phyloP scores from a whole-genome alignment of 148 eudicot species.

The Diospyros lotus region DNA sequence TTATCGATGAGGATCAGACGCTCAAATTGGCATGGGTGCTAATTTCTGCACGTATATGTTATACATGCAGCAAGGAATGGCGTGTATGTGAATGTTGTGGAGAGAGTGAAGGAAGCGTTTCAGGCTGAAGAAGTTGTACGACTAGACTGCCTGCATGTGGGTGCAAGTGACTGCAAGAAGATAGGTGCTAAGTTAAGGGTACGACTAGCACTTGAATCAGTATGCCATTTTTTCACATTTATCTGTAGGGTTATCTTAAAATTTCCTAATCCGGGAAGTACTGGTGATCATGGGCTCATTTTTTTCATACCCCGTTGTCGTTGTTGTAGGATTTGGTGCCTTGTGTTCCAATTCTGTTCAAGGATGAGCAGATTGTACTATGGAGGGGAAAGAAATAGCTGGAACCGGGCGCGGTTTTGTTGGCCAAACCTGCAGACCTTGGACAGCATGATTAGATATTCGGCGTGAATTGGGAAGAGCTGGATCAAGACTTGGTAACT shows the following conservation, averaged over 20 bases:
- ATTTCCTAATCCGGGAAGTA: too few species aligned
- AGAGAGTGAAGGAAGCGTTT: slow-evolving; percentile 78
- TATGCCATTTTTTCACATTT: background rate
- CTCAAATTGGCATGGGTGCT: background rate
- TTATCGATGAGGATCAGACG: background rate
- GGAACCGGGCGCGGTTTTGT: slow-evolving; percentile 19
- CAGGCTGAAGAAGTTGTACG: slow-evolving; percentile 80
- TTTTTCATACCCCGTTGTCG: background rate
- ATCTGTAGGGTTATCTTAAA: background rate
- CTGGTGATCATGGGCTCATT: too few species aligned
- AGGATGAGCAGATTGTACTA: slow-evolving; percentile 83
- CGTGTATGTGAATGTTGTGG: slow-evolving; percentile 78
- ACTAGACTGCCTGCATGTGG: slow-evolving; percentile 70
- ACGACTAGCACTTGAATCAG: slow-evolving; percentile 3
- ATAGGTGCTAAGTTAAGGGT: slow-evolving; percentile 92
- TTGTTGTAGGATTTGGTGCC: slow-evolving; percentile 79
- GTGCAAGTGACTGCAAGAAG: slow-evolving; percentile 81
- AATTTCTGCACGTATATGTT: background rate
- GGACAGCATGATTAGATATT: background rate
- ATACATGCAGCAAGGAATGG: slow-evolving; percentile 73
- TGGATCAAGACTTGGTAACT: background rate
- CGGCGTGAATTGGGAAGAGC: background rate
- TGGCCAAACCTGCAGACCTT: slow-evolving; percentile 8
- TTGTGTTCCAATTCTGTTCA: slow-evolving; percentile 85
- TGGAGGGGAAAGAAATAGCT: slow-evolving; percentile 72